Conservation (phyloP, 2,329 filamentous ascomycete species). For the Cladophialophora chaetospira region DNA sequence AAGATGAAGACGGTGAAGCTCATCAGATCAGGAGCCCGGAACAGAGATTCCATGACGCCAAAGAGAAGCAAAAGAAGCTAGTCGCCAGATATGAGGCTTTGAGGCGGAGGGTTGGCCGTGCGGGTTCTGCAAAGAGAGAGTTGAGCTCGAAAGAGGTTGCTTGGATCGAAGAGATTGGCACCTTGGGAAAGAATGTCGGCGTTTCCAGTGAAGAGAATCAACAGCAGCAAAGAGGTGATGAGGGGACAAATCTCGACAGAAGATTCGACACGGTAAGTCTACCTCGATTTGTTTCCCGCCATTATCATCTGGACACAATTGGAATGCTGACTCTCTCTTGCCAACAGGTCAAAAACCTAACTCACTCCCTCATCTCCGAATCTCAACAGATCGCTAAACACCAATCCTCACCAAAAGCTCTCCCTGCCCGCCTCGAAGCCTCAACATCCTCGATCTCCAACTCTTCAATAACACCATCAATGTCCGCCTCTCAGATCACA, state of each 20-base stretch:
- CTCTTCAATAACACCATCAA: conserved; percentile 16
- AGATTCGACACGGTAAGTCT: conserved; percentile 45
- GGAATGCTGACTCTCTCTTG: background rate
- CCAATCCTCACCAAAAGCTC: conserved; percentile 17
- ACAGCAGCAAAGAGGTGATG: conserved; percentile 24
- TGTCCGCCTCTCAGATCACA: conserved; percentile 28
- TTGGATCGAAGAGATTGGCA: conserved; percentile 49
- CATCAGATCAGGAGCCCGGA: conserved; percentile 41
- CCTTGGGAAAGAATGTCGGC: conserved; percentile 42
- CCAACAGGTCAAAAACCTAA: conserved; percentile 44
- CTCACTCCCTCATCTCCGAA: conserved; percentile 42
- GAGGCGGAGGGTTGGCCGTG: conserved; percentile 42
- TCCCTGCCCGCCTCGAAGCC: conserved; percentile 5
- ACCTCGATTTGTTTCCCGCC: background rate
- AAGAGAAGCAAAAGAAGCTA: conserved; percentile 44
- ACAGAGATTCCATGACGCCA: conserved; percentile 44
- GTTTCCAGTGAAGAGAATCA: conserved; percentile 29
- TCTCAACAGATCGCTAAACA: conserved; percentile 38
- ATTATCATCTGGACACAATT: background rate
- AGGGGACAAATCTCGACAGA: conserved; percentile 34
- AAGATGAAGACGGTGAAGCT: conserved; percentile 36
- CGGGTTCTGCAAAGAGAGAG: conserved; percentile 45
- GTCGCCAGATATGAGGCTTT: conserved; percentile 47
- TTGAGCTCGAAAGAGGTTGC: conserved; percentile 50
- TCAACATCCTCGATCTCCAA: conserved; percentile 15